Conservation (phyloP, 1,284 basidiomycete species). For the Trichosporon asahii region DNA sequence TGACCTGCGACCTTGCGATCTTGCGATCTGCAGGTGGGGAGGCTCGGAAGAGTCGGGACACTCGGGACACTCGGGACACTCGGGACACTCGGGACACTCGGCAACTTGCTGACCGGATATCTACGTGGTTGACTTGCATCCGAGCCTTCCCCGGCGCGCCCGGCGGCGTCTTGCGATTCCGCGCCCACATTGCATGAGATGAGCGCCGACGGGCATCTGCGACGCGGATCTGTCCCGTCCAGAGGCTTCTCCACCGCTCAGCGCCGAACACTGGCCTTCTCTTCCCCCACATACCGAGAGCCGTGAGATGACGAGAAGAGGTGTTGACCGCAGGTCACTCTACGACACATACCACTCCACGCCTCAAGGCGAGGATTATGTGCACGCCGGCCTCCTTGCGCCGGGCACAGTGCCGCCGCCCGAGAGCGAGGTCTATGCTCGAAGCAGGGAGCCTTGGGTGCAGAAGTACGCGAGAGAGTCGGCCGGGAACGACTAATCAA, state of each 20-base stretch:
- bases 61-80: too few relatives aligned
- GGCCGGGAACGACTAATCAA: neutral
- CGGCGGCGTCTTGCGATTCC: neutral
- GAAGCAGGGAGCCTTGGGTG: neutral
- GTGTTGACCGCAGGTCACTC: neutral
- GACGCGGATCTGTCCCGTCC: neutral
- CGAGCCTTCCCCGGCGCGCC: neutral
- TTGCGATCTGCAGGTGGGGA: too few relatives aligned
- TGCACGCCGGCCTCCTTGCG: neutral
- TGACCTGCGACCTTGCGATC: too few relatives aligned
- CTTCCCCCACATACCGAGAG: too few relatives aligned
- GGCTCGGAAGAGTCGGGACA: too few relatives aligned
- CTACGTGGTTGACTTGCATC: too few relatives aligned
- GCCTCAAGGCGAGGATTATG: neutral
- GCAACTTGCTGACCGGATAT: neutral
- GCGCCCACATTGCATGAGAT: too few relatives aligned
- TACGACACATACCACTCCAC: conserved; percentile 5
- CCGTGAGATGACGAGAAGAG: too few relatives aligned
- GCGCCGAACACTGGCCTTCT: too few relatives aligned
- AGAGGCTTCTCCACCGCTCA: too few relatives aligned
- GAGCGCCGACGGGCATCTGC: neutral
- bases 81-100: too few relatives aligned
- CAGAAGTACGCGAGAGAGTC: neutral
- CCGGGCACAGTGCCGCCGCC: neutral
- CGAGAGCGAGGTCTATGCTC: neutral